phyloP scores from a whole-genome alignment of 106 monocot species.

The Triglochin maritima region DNA sequence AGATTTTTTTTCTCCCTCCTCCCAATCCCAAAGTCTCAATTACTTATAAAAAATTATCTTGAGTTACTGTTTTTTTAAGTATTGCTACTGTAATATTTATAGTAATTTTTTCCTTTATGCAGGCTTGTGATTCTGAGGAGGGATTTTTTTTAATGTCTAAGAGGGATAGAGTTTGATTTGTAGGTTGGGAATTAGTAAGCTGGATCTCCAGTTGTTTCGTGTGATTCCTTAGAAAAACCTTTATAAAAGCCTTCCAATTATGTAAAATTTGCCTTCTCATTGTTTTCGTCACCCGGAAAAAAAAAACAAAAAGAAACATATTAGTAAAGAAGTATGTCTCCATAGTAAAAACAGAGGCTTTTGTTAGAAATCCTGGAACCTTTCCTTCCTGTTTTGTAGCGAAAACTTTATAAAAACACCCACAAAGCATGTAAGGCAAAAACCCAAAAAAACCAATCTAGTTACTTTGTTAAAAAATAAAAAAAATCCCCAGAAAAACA shows the following conservation, averaged over 20 bases:
- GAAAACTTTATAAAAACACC: constrained; percentile 41
- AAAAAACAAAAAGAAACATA: neutral
- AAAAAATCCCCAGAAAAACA: constrained; percentile 10
- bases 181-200: constrained; percentile 1
- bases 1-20: too few relatives aligned
- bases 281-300: constrained; percentile 11
- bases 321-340: too few relatives aligned
- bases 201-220: constrained; percentile 17
- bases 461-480: constrained; percentile 7
- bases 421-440: constrained; percentile 51
- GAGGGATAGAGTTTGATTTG: too few relatives aligned
- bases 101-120: too few relatives aligned
- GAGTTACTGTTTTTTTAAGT: too few relatives aligned
- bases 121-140: too few relatives aligned
- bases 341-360: too few relatives aligned
- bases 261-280: constrained; percentile 33
- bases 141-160: too few relatives aligned
- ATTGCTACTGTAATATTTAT: too few relatives aligned
- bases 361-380: constrained; percentile 17
- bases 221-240: constrained; percentile 46
- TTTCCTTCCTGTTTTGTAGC: constrained; percentile 30
- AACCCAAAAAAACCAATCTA: neutral
- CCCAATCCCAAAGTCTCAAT: too few relatives aligned
- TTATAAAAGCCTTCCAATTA: constrained; percentile 59
- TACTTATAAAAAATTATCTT: too few relatives aligned